Conservation (phyloP, 148 eudicot genomes). For the Fagopyrum tataricum region DNA sequence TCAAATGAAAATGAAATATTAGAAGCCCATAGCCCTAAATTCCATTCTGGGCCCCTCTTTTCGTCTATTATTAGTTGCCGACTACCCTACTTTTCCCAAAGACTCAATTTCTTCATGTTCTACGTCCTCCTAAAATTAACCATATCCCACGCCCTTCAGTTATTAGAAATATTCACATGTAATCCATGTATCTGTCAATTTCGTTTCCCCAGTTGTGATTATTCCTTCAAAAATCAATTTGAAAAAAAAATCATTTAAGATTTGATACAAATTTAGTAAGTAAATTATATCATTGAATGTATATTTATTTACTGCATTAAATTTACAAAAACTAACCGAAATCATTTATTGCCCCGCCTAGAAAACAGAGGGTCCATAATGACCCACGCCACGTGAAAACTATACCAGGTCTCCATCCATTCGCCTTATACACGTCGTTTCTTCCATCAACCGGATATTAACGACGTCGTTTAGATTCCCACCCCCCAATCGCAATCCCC, state of each 20-base stretch:
- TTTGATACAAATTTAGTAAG: not conserved
- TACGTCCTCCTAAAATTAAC: not conserved
- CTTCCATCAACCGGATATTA: not conserved
- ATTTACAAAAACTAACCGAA: not conserved
- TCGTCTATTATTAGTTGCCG: not conserved
- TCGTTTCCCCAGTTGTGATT: not conserved
- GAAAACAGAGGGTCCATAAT: slow-evolving; percentile 4
- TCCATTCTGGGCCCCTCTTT: not conserved
- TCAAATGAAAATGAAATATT: not conserved
- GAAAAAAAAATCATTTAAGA: not conserved
- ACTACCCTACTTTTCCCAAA: not conserved
- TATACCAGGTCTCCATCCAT: slow-evolving; percentile 1
- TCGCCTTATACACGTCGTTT: slow-evolving; percentile 1
- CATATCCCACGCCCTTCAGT: not conserved
- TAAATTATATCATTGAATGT: not conserved
- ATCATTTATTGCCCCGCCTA: not conserved
- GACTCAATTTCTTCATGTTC: not conserved
- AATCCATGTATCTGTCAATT: not conserved
- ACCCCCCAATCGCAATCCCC: not conserved
- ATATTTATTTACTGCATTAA: not conserved
- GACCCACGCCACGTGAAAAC: slow-evolving; percentile 9
- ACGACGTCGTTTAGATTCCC: not conserved
- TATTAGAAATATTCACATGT: not conserved
- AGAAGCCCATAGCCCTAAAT: not conserved
- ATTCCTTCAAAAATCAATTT: not conserved